Evolutionary conservation across 352 stramenopile species (phyloP).

Genomic region (Aphanomyces astaci): DNA sequence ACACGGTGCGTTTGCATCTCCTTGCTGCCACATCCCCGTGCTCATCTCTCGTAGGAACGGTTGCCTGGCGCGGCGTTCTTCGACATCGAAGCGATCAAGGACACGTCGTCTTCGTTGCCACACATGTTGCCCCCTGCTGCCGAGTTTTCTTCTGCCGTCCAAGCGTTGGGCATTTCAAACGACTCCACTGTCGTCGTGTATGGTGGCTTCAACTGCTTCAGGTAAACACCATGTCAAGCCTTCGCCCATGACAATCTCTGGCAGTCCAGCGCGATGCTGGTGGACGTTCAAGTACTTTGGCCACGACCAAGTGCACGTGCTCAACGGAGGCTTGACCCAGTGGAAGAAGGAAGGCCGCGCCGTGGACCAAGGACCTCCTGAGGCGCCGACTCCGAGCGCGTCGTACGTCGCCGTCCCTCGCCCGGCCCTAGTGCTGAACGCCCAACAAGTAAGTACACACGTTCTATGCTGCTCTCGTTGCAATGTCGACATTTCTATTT

Average conservation of each 20-base stretch:
- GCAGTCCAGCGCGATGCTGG: conserved; percentile 68
- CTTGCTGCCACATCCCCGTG: no score
- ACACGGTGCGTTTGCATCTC: no score
- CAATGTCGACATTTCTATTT: not conserved
- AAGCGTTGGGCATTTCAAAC: conserved; percentile 55
- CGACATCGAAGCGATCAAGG: conserved; percentile 84
- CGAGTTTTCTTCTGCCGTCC: conserved; percentile 61
- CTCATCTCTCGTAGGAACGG: conserved; percentile 30
- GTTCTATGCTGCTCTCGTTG: no score
- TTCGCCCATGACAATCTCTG: not conserved
- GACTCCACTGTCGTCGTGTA: conserved; percentile 75
- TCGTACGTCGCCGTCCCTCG: conserved; percentile 46
- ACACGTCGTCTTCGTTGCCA: conserved; percentile 59
- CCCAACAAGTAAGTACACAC: conserved; percentile 41
- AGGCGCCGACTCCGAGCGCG: conserved; percentile 23
- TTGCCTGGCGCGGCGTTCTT: conserved; percentile 85
- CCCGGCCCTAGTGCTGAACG: conserved; percentile 42
- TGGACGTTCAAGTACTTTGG: conserved; percentile 89
- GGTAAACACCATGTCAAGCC: conserved; percentile 27
- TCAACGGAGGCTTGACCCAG: conserved; percentile 72
- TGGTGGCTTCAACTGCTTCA: conserved; percentile 72
- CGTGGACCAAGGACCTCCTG: conserved; percentile 32
- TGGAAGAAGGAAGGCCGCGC: conserved; percentile 58
- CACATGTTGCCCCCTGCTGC: conserved; percentile 74
- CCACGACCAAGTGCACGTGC: conserved; percentile 76